Percentiles rank a stretch among this genome's conserved stretches.
phyloP scores from a whole-genome alignment of 345 rosid genomes.

The Carallia brachiata region DNA sequence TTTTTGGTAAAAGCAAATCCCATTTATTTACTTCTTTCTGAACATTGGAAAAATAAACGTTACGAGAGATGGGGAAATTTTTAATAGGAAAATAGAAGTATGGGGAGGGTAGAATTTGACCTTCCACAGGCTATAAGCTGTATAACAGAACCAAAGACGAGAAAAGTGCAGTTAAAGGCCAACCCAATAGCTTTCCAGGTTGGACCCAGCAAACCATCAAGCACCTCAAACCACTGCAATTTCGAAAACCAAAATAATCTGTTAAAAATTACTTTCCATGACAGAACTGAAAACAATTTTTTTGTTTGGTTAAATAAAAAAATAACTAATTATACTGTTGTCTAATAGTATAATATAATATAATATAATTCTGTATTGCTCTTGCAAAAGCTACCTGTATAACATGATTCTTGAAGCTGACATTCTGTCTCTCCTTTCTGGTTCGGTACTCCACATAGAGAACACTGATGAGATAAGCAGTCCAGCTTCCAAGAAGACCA shows the following conservation, averaged over 20 bases:
- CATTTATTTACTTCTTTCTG: not conserved
- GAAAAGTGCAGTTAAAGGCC: constrained; percentile 82
- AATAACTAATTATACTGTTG: not conserved
- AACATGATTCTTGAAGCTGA: constrained; percentile 86
- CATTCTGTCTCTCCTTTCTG: constrained; percentile 76
- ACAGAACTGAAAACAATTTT: not conserved
- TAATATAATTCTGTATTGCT: constrained; percentile 2
- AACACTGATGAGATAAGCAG: constrained; percentile 81
- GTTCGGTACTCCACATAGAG: constrained; percentile 73
- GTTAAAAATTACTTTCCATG: too few relatives aligned
- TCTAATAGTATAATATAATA: too few relatives aligned
- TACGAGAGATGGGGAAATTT: too few relatives aligned
- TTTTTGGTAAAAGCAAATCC: constrained; percentile 4
- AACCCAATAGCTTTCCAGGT: constrained; percentile 79
- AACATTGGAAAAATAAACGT: not conserved
- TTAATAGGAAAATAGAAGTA: not conserved
- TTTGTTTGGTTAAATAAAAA: not conserved
- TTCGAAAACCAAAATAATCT: not conserved
- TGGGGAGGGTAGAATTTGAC: constrained; percentile 19
- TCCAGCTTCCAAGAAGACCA: constrained; percentile 83
- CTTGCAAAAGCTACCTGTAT: constrained; percentile 53
- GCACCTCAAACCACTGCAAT: constrained; percentile 82
- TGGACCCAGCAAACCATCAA: constrained; percentile 78
- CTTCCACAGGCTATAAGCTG: constrained; percentile 88
- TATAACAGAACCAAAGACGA: constrained; percentile 82